These are phyloP conservation scores for Tagetes erecta DNA, from an alignment of 129 eudicot species.

Conservation along the genomic window DNA sequence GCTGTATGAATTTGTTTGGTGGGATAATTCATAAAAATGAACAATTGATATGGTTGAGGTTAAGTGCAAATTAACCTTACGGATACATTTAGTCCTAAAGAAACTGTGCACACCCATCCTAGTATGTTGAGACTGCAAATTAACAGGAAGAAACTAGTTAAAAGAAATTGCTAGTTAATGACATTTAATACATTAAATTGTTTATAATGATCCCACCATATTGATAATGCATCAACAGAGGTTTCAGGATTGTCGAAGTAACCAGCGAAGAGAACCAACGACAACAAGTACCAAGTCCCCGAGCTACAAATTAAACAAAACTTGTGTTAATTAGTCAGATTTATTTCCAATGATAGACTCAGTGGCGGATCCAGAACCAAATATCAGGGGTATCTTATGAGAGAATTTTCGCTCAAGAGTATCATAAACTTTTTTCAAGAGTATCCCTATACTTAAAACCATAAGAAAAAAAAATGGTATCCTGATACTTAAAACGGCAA, in stretches of 20 bases:
- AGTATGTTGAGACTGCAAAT: constrained; percentile 44
- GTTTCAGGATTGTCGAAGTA: constrained; percentile 48
- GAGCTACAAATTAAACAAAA: constrained; percentile 38
- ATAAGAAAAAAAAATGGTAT: no score
- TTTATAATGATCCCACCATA: constrained; percentile 28
- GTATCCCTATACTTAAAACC: no score
- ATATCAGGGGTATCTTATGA: no score
- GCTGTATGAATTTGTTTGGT: not conserved
- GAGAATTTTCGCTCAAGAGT: no score
- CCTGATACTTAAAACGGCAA: no score
- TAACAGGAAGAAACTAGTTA: not conserved
- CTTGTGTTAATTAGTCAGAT: not conserved
- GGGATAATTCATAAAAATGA: not conserved
- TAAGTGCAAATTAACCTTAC: constrained; percentile 39
- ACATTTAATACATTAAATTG: not conserved
- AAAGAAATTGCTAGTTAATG: not conserved
- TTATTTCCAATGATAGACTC: not conserved
- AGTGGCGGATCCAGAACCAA: no score
- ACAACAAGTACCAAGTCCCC: constrained; percentile 17
- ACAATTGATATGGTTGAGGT: no score
- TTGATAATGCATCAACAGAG: constrained; percentile 39
- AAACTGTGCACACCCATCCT: constrained; percentile 44
- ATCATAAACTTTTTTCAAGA: no score
- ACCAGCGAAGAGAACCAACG: constrained; percentile 54
- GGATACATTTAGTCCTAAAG: constrained; percentile 48